Evolutionary conservation across 202 grass and related monocot species (phyloP).

Genomic region (Carex sylvatica): DNA sequence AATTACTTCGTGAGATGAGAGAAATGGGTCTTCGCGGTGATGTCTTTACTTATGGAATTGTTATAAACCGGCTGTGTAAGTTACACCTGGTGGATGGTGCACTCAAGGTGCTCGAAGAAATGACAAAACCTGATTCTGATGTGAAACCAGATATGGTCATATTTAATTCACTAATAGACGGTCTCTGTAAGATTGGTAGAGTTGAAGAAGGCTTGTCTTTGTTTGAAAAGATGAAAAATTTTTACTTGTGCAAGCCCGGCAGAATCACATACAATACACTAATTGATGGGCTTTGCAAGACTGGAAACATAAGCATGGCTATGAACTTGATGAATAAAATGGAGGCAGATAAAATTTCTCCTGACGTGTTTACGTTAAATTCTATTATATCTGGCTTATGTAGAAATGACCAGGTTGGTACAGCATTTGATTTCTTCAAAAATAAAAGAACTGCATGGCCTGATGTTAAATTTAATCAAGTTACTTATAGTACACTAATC

Average conservation of each 20-base stretch:
- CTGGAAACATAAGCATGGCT: conserved; percentile 33
- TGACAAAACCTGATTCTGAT: conserved; percentile 37
- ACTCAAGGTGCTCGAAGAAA: conserved; percentile 62
- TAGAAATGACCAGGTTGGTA: conserved; percentile 35
- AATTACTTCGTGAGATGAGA: conserved; percentile 50
- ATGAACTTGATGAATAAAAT: conserved; percentile 42
- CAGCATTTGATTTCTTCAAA: conserved; percentile 55
- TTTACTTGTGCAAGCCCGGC: conserved; percentile 29
- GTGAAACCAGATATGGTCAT: conserved; percentile 37
- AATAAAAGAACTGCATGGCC: conserved; percentile 40
- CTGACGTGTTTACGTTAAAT: conserved; percentile 45
- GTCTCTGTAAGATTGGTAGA: conserved; percentile 50
- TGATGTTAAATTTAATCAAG: conserved; percentile 29
- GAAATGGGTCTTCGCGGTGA: conserved; percentile 22
- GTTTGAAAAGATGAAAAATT: conserved; percentile 39
- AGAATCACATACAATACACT: conserved; percentile 53
- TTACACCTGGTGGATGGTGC: conserved; percentile 43
- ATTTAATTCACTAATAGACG: conserved; percentile 53
- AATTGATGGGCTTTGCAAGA: conserved; percentile 46
- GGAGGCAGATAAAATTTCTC: conserved; percentile 39
- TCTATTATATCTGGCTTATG: conserved; percentile 56
- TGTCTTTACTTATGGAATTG: conserved; percentile 48
- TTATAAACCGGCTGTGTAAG: conserved; percentile 55
- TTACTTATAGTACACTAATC: conserved; percentile 57
- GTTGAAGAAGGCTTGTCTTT: conserved; percentile 36